Percentiles rank a stretch among this genome's conserved stretches.
Conservation (phyloP, 768 basidiomycete species). For the Plicaturopsis crispa region DNA sequence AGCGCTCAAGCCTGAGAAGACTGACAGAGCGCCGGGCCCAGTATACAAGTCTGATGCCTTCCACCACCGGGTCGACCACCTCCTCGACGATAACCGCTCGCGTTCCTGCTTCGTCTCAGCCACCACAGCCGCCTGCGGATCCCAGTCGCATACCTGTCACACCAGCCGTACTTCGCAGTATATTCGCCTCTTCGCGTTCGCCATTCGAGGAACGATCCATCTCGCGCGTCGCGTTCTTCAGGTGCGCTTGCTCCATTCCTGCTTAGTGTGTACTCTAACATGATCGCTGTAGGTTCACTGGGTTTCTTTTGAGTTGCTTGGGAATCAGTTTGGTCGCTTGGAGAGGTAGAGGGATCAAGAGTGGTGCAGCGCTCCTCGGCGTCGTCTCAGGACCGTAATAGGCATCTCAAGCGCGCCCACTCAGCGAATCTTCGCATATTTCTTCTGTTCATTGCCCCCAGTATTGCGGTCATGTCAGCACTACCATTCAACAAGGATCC, state of each 20-base stretch:
- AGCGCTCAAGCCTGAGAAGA: no score
- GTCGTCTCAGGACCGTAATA: constrained; percentile 34
- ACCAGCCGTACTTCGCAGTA: constrained; percentile 72
- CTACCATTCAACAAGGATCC: constrained; percentile 25
- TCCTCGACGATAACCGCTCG: no score
- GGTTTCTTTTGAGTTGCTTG: constrained; percentile 76
- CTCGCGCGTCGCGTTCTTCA: constrained; percentile 81
- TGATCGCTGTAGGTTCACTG: constrained; percentile 52
- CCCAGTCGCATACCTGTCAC: constrained; percentile 83
- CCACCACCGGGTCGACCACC: no score
- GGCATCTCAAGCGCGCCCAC: constrained; percentile 1
- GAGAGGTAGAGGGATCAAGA: constrained; percentile 59
- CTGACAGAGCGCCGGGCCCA: no score
- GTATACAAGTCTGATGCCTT: no score
- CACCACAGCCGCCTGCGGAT: no score
- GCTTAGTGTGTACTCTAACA: constrained; percentile 1
- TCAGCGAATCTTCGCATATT: no score
- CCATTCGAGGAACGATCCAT: constrained; percentile 78
- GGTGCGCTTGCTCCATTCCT: constrained; percentile 31
- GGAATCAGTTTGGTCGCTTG: constrained; percentile 72
- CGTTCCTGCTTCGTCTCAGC: no score
- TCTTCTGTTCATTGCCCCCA: no score
- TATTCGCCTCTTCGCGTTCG: constrained; percentile 81
- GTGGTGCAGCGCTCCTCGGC: constrained; percentile 59
- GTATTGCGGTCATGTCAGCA: no score